Conservation (phyloP, 257 asterid species). For the Jacaranda mimosifolia region DNA sequence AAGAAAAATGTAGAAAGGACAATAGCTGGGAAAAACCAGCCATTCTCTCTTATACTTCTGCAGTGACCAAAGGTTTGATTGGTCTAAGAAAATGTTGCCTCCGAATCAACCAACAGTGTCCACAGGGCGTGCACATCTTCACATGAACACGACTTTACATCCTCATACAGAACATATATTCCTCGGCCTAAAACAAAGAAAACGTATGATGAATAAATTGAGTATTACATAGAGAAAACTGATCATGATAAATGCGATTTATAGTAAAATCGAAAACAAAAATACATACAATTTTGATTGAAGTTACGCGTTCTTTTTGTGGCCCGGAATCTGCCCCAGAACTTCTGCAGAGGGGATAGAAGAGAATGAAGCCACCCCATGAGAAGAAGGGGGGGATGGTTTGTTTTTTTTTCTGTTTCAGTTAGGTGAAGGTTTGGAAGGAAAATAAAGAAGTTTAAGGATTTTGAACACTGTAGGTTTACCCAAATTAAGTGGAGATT, state of each 20-base stretch:
- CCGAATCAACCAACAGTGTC: constrained; percentile 64
- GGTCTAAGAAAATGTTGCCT: constrained; percentile 30
- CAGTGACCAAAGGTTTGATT: neutral
- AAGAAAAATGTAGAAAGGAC: too few relatives aligned
- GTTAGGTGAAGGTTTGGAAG: constrained; percentile 45
- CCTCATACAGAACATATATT: constrained; percentile 59
- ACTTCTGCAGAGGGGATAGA: constrained; percentile 60
- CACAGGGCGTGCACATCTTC: constrained; percentile 82
- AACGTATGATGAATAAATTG: neutral
- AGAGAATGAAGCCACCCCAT: constrained; percentile 70
- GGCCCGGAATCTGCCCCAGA: constrained; percentile 50
- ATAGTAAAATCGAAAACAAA: neutral
- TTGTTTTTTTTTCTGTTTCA: neutral
- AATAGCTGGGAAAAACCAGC: neutral
- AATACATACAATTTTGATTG: neutral
- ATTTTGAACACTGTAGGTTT: constrained; percentile 35
- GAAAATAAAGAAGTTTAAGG: constrained; percentile 19
- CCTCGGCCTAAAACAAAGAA: constrained; percentile 53
- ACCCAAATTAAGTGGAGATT: constrained; percentile 27
- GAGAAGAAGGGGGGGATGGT: neutral
- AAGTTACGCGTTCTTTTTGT: constrained; percentile 50
- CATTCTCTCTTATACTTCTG: neutral
- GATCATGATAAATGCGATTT: too few relatives aligned
- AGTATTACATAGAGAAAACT: neutral
- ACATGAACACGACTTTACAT: constrained; percentile 73